phyloP scores from a whole-genome alignment of 1,284 basidiomycete genomes.

The Sporisorium graminicola region DNA sequence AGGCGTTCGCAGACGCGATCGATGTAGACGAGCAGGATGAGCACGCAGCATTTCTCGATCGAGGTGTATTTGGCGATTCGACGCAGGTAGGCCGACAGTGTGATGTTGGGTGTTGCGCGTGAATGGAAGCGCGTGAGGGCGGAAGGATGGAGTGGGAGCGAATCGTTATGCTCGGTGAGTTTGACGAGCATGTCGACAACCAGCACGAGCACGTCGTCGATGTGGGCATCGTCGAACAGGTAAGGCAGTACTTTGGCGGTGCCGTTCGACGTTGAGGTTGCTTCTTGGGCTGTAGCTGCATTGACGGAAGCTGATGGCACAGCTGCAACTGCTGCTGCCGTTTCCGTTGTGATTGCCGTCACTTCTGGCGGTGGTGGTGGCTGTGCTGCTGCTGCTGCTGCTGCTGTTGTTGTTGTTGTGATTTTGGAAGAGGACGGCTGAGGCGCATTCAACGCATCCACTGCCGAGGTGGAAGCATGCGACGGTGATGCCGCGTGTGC shows the following conservation, averaged over 20 bases:
- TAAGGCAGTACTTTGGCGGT: constrained; percentile 51
- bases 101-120: constrained; percentile 65
- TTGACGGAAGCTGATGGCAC: constrained; percentile 2
- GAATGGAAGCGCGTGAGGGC: constrained; percentile 68
- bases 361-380: constrained; percentile 1
- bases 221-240: constrained; percentile 64
- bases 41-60: constrained; percentile 66
- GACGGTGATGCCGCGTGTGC: constrained; percentile 27
- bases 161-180: constrained; percentile 67
- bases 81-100: constrained; percentile 62
- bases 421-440: neutral
- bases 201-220: constrained; percentile 64
- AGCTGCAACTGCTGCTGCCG: constrained; percentile 2
- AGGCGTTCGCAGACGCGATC: constrained; percentile 67
- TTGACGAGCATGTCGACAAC: constrained; percentile 67
- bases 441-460: constrained; percentile 7
- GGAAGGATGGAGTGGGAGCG: constrained; percentile 66
- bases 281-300: constrained; percentile 6
- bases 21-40: constrained; percentile 68
- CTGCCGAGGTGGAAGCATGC: constrained; percentile 12
- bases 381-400: neutral
- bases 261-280: constrained; percentile 5
- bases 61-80: constrained; percentile 68
- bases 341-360: neutral
- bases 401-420: no score